These are phyloP conservation scores for Fusarium pseudonygamai DNA, from an alignment of 2,329 filamentous ascomycete species.

Conservation along the genomic window DNA sequence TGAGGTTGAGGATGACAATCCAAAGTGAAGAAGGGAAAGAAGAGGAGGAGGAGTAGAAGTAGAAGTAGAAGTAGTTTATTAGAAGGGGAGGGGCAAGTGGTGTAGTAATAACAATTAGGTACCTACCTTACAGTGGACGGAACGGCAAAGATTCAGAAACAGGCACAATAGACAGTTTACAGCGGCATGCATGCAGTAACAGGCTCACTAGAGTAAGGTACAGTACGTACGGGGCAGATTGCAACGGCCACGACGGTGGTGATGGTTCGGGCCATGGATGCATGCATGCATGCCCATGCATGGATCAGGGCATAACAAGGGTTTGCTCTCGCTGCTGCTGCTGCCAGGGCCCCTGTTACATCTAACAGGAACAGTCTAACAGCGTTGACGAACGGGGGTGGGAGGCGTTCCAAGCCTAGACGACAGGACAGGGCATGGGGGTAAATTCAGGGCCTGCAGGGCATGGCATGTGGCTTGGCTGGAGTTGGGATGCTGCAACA, in stretches of 20 bases:
- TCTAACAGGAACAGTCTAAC: slow-evolving; percentile 27
- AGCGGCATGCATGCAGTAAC: slow-evolving; percentile 5
- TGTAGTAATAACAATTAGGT: slow-evolving; percentile 33
- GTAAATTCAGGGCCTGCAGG: neutral
- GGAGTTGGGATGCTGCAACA: slow-evolving; percentile 23
- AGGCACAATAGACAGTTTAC: slow-evolving; percentile 16
- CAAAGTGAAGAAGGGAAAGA: slow-evolving; percentile 33
- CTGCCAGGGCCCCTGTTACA: slow-evolving; percentile 25
- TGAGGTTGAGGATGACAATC: slow-evolving; percentile 35
- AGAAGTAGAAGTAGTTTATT: slow-evolving; percentile 43
- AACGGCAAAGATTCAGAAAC: neutral
- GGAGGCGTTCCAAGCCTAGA: slow-evolving; percentile 31
- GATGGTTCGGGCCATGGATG: slow-evolving; percentile 40
- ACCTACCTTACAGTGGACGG: neutral
- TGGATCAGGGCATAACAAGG: slow-evolving; percentile 1
- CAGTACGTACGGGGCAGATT: slow-evolving; percentile 40
- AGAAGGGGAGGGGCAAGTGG: slow-evolving; percentile 40
- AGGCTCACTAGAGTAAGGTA: slow-evolving; percentile 17
- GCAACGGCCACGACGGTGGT: slow-evolving; percentile 44
- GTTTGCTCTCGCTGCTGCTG: neutral
- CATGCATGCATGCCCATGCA: slow-evolving; percentile 15
- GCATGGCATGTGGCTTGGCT: slow-evolving; percentile 16
- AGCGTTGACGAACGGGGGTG: neutral
- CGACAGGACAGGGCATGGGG: slow-evolving; percentile 2
- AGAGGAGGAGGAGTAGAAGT: slow-evolving; percentile 26